Conservation (phyloP, 208 protist species). For the Crithidia mellificae region DNA sequence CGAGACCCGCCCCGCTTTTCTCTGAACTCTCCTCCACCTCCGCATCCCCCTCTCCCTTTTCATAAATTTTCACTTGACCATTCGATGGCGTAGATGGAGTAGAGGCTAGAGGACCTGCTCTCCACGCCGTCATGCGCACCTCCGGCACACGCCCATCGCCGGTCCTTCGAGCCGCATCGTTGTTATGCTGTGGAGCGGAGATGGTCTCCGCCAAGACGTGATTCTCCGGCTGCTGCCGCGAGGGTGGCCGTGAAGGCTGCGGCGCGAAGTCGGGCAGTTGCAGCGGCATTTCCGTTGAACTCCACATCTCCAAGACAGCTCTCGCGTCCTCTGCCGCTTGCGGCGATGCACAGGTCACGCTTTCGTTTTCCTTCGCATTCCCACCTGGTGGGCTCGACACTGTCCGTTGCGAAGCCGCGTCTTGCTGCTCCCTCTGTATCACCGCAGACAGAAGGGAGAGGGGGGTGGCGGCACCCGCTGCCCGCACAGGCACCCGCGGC, state of each 20-base stretch:
- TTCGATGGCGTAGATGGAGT: too few relatives aligned
- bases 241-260: not conserved
- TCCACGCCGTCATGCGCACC: too few relatives aligned
- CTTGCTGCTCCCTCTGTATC: not conserved
- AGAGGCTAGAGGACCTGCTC: too few relatives aligned
- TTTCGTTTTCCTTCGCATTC: too few relatives aligned
- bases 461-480: not conserved
- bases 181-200: too few relatives aligned
- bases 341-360: too few relatives aligned
- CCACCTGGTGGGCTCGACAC: too few relatives aligned
- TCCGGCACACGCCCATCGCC: too few relatives aligned
- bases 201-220: too few relatives aligned
- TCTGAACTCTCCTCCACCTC: not conserved
- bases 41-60: not conserved
- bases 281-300: slow-evolving; percentile 46
- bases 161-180: too few relatives aligned
- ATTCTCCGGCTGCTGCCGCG: not conserved
- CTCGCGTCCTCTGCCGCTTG: slow-evolving; percentile 1
- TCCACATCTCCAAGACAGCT: slow-evolving; percentile 41
- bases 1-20: not conserved
- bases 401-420: not conserved
- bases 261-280: slow-evolving; percentile 11
- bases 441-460: slow-evolving; percentile 15
- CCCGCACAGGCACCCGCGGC: not conserved
- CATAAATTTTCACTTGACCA: too few relatives aligned